Percentiles rank a stretch among this genome's conserved stretches.
phyloP scores from a whole-genome alignment of 148 eudicot species.

The Polygonum aviculare region DNA sequence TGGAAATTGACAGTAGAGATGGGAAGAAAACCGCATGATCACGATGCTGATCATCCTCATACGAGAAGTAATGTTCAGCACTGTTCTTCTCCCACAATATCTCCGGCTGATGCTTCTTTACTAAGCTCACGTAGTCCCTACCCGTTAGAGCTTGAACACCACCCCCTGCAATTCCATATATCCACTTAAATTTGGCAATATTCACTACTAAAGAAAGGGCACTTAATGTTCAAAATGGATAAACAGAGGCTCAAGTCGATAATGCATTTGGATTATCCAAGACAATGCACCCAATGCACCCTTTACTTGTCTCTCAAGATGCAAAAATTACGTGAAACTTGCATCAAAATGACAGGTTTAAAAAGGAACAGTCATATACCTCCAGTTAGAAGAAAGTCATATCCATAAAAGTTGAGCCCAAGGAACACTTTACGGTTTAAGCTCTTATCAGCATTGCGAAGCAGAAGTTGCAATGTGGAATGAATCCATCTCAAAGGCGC shows the following conservation, averaged over 20 bases:
- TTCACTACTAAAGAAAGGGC: not conserved
- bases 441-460: slow-evolving; percentile 31
- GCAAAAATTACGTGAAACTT: not conserved
- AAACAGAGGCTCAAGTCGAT: no score
- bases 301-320: not conserved
- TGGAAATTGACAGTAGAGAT: slow-evolving; percentile 49
- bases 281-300: not conserved
- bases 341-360: not conserved
- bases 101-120: slow-evolving; percentile 57
- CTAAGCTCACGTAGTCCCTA: slow-evolving; percentile 70
- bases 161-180: slow-evolving; percentile 39
- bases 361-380: slow-evolving; percentile 32
- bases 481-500: slow-evolving; percentile 90
- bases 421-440: slow-evolving; percentile 61
- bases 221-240: not conserved
- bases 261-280: no score
- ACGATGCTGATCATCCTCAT: slow-evolving; percentile 43
- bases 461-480: slow-evolving; percentile 48
- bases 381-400: slow-evolving; percentile 60
- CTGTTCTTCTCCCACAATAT: slow-evolving; percentile 71
- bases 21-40: slow-evolving; percentile 92
- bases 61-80: slow-evolving; percentile 77
- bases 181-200: not conserved
- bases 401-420: slow-evolving; percentile 90
- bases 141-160: slow-evolving; percentile 61